Percentiles rank a stretch among this genome's conserved stretches.
Conservation (phyloP, 1,139 yeast genomes). For the Pichia sp. region DNA sequence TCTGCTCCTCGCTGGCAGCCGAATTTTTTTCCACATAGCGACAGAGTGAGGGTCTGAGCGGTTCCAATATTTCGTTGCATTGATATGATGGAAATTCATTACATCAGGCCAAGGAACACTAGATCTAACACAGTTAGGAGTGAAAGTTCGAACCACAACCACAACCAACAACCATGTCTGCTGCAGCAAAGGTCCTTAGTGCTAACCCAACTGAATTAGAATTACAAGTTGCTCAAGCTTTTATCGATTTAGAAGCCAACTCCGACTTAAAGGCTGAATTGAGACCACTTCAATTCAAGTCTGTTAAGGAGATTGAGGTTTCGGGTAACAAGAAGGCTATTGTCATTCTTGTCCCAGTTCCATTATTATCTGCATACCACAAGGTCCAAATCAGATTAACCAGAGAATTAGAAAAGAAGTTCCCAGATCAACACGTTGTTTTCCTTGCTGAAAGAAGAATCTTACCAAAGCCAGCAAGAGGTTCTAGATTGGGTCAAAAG, state of each 20-base stretch:
- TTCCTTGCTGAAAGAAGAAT: constrained; percentile 99
- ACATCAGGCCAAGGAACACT: not conserved
- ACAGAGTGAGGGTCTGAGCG: not conserved
- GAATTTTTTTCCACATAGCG: not conserved
- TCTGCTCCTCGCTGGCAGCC: not conserved
- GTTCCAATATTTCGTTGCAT: not conserved
- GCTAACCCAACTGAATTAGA: constrained; percentile 96
- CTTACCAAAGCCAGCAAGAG: constrained; percentile 93
- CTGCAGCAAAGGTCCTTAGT: constrained; percentile 90
- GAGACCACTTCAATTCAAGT: constrained; percentile 98
- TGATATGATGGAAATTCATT: constrained; percentile 2
- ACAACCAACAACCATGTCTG: constrained; percentile 62
- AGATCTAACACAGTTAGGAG: not conserved
- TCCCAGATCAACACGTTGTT: constrained; percentile 99
- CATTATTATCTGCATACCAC: constrained; percentile 91
- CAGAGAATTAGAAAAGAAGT: constrained; percentile 99
- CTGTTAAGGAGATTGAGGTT: constrained; percentile 97
- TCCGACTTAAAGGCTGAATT: constrained; percentile 95
- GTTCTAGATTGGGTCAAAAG: constrained; percentile 91
- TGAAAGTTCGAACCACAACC: not conserved
- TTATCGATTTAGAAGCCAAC: constrained; percentile 94
- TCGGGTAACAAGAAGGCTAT: constrained; percentile 98
- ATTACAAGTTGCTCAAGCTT: constrained; percentile 99
- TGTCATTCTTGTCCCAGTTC: constrained; percentile 97
- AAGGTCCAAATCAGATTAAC: constrained; percentile 95